These are phyloP conservation scores for Populus simonii DNA, from an alignment of 345 rosid species.

Conservation along the genomic window DNA sequence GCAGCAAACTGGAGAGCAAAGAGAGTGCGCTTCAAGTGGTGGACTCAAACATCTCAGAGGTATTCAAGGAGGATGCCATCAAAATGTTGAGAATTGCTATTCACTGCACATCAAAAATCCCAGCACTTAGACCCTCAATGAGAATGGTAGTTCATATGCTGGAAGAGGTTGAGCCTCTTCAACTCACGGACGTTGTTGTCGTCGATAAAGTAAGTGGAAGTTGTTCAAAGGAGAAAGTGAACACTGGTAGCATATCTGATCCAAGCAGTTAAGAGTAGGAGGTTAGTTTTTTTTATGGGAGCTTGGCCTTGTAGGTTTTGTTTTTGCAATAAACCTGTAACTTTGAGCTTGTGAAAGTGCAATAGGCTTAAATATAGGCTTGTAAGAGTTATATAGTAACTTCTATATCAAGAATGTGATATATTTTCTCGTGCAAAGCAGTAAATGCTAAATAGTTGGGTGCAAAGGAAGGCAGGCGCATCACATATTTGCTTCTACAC, in stretches of 20 bases:
- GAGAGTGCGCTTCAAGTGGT: conserved; percentile 43
- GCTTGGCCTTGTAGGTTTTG: not conserved
- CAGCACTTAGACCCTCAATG: conserved; percentile 68
- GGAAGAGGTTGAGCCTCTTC: conserved; percentile 54
- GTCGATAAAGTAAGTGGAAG: conserved; percentile 17
- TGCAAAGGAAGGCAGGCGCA: too few relatives aligned
- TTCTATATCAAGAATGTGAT: not conserved
- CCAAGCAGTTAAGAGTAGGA: not conserved
- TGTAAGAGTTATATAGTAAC: too few relatives aligned
- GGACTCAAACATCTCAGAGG: conserved; percentile 43
- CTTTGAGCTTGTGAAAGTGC: not conserved
- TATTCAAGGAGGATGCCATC: conserved; percentile 48
- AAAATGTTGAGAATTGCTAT: conserved; percentile 58
- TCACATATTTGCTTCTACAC: too few relatives aligned
- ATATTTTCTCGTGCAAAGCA: not conserved
- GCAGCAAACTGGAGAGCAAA: conserved; percentile 34
- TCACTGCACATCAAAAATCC: conserved; percentile 58
- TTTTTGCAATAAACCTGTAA: not conserved
- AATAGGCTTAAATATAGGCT: not conserved
- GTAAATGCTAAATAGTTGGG: too few relatives aligned
- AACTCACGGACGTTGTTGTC: conserved; percentile 23
- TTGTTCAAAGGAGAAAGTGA: not conserved
- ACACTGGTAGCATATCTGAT: not conserved
- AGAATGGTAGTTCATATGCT: conserved; percentile 76
- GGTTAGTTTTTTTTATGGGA: not conserved